Evolutionary conservation across 371 early-diverging fungal genomes (phyloP).

Genomic region (Entomophthora muscae): DNA sequence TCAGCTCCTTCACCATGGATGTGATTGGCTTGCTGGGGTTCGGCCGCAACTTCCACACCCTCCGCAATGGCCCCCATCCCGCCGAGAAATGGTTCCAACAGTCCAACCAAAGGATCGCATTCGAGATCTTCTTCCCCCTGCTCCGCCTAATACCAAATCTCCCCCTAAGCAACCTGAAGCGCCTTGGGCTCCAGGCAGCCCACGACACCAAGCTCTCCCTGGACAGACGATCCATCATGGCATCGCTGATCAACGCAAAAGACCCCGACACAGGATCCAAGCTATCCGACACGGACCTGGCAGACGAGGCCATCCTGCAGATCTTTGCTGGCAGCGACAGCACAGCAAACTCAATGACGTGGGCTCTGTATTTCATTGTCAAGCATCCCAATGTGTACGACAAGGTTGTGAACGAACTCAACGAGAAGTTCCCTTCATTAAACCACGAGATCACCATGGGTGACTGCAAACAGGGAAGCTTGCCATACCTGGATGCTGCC

Average conservation of each 20-base stretch:
- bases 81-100: no score
- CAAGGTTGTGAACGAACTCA: neutral
- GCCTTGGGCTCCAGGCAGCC: no score
- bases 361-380: neutral
- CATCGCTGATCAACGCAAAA: neutral
- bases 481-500: slow-evolving; percentile 6
- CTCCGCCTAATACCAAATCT: no score
- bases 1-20: no score
- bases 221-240: neutral
- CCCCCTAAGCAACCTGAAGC: no score
- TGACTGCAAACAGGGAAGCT: neutral
- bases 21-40: no score
- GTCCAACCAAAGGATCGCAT: no score
- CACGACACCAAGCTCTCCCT: no score
- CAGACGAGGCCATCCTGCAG: slow-evolving; percentile 1
- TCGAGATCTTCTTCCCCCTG: no score
- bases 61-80: no score
- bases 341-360: neutral
- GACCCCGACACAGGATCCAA: neutral
- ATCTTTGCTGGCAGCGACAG: slow-evolving; percentile 1
- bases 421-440: neutral
- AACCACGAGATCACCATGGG: neutral
- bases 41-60: no score
- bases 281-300: neutral
- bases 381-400: slow-evolving; percentile 2